These are phyloP conservation scores for Diaporthe batatas DNA, from an alignment of 2,329 filamentous ascomycete genomes.

Conservation along the genomic window DNA sequence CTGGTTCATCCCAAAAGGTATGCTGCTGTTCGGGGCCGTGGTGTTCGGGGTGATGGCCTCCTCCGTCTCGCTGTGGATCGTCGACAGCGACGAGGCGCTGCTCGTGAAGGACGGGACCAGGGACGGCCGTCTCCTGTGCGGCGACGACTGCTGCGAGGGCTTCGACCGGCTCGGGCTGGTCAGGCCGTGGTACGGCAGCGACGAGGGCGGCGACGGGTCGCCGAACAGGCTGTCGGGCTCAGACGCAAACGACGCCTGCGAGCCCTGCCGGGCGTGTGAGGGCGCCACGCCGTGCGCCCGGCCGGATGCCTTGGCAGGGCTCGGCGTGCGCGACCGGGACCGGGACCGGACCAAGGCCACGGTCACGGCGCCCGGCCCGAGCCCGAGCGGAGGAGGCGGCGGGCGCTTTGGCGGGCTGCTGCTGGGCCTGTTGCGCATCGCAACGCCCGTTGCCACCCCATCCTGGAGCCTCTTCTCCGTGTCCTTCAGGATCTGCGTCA, in stretches of 20 bases:
- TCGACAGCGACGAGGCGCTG: constrained; percentile 66
- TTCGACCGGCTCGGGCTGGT: constrained; percentile 58
- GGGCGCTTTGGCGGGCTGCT: constrained; percentile 46
- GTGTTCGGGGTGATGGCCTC: constrained; percentile 48
- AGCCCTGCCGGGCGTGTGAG: constrained; percentile 49
- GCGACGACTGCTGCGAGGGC: constrained; percentile 40
- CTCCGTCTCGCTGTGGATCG: constrained; percentile 67
- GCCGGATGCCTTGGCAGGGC: constrained; percentile 47
- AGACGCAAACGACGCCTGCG: constrained; percentile 52
- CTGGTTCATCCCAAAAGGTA: constrained; percentile 38
- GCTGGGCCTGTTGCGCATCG: constrained; percentile 48
- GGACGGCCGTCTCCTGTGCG: constrained; percentile 35
- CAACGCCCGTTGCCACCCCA: constrained; percentile 40
- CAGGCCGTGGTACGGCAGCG: constrained; percentile 52
- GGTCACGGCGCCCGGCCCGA: constrained; percentile 24
- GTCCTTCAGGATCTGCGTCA: constrained; percentile 64
- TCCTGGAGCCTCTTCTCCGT: constrained; percentile 65
- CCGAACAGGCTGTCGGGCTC: constrained; percentile 59
- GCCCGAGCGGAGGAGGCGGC: constrained; percentile 33
- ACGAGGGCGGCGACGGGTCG: constrained; percentile 52
- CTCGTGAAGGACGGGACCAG: constrained; percentile 54
- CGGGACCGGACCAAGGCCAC: constrained; percentile 32
- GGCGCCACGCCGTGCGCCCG: constrained; percentile 35
- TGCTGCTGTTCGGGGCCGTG: constrained; percentile 31
- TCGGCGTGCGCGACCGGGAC: constrained; percentile 46